These are phyloP conservation scores for Diaporthe velutina DNA, from an alignment of 2,329 filamentous ascomycete genomes.

Conservation along the genomic window DNA sequence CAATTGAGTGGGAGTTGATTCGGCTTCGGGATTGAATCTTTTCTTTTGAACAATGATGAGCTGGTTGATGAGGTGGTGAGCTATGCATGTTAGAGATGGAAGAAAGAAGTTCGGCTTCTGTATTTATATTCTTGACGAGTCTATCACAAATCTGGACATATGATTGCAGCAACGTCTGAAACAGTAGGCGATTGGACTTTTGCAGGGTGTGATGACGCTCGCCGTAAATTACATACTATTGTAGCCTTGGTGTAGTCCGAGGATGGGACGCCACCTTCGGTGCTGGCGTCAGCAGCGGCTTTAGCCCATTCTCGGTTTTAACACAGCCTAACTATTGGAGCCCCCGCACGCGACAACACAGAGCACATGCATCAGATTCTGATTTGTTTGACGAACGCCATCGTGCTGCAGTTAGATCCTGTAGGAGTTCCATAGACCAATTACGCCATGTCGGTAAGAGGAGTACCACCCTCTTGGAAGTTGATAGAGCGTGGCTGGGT, in stretches of 20 bases:
- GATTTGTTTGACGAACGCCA: neutral
- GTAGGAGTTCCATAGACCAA: too few species aligned
- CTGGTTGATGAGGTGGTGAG: neutral
- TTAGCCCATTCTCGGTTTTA: neutral
- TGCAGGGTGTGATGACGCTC: neutral
- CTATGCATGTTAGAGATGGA: neutral
- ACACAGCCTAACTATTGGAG: neutral
- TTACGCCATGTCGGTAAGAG: too few species aligned
- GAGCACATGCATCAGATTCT: neutral
- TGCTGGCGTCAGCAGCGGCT: slow-evolving; percentile 27
- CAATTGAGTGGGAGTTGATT: neutral
- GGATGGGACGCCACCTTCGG: too few species aligned
- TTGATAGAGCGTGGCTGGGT: too few species aligned
- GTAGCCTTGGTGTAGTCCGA: too few species aligned
- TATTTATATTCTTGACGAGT: neutral
- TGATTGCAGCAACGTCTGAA: neutral
- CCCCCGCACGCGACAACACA: too few species aligned
- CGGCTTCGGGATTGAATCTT: neutral
- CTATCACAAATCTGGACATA: neutral
- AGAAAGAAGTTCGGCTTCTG: neutral
- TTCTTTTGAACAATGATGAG: neutral
- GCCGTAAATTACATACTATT: neutral
- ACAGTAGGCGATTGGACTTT: neutral
- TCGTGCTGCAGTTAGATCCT: neutral
- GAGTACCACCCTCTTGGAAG: too few species aligned